Evolutionary conservation across 1,139 yeast genomes (phyloP).

Genomic region (Blastobotrys apis): DNA sequence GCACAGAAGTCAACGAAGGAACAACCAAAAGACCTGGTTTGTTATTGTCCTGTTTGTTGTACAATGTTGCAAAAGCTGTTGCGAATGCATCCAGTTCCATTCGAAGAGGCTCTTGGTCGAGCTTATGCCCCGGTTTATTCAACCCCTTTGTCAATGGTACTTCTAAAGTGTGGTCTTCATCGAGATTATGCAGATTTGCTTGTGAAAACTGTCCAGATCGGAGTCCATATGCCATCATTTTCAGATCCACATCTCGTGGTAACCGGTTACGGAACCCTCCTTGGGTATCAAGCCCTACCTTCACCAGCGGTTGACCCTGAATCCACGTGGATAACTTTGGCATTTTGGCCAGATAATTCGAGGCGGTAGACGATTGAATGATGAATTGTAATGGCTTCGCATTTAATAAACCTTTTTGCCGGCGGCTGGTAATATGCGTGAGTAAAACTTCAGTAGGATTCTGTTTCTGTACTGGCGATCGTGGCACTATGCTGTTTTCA

Average conservation of each 20-base stretch:
- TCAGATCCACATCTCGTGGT: constrained; percentile 8
- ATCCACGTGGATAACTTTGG: too few species aligned
- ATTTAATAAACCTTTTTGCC: too few species aligned
- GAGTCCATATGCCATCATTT: constrained; percentile 3
- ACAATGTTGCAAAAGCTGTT: constrained; percentile 3
- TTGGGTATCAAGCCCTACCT: constrained; percentile 1
- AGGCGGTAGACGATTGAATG: constrained; percentile 20
- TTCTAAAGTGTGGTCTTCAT: too few species aligned
- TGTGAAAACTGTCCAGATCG: too few species aligned
- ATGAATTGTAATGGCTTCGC: constrained; percentile 21
- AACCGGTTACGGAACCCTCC: constrained; percentile 3
- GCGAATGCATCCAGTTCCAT: neutral
- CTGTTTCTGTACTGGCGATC: neutral
- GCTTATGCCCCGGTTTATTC: too few species aligned
- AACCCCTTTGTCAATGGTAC: too few species aligned
- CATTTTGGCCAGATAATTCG: constrained; percentile 13
- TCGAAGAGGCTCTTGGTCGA: neutral
- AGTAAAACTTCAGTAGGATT: constrained; percentile 22
- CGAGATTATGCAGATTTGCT: too few species aligned
- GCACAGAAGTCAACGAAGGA: neutral
- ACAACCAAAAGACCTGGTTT: constrained; percentile 4
- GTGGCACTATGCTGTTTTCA: too few species aligned
- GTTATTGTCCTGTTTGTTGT: constrained; percentile 12
- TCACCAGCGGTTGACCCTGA: constrained; percentile 12
- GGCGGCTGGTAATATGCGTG: constrained; percentile 16